Conservation (phyloP, 2,329 filamentous ascomycete genomes). For the Aspergillus nomiae region DNA sequence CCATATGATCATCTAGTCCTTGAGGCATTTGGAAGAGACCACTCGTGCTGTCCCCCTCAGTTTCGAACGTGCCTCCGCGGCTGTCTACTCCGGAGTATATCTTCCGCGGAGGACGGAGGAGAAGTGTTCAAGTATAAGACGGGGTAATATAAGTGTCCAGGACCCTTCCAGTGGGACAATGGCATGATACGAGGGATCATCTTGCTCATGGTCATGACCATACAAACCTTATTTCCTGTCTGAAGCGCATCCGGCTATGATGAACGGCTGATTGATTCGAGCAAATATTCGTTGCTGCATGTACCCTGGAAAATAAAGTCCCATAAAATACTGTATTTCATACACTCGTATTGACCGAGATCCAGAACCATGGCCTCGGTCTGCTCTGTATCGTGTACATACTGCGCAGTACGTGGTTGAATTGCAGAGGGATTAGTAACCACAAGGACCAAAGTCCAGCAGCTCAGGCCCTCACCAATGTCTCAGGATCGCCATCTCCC, state of each 20-base stretch:
- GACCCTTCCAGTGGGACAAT: constrained; percentile 1
- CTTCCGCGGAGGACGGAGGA: neutral
- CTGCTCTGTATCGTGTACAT: neutral
- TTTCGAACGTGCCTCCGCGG: neutral
- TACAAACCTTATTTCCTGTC: neutral
- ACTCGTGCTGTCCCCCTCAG: too few species aligned
- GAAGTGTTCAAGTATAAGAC: neutral
- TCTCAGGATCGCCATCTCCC: neutral
- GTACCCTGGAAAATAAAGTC: neutral
- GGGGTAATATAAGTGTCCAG: neutral
- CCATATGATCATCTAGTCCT: neutral
- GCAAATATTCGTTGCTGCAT: neutral
- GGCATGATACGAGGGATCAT: constrained; percentile 6
- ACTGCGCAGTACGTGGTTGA: too few species aligned
- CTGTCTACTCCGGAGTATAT: neutral
- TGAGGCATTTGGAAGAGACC: neutral
- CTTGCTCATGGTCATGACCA: constrained; percentile 1
- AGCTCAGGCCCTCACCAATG: neutral
- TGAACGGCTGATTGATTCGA: neutral
- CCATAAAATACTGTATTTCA: neutral
- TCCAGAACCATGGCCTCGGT: neutral
- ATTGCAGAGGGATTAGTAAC: neutral
- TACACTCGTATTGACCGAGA: neutral
- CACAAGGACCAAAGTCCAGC: neutral
- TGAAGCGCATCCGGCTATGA: neutral